A percentile compares a stretch with the other conserved stretches of the same genome.
phyloP scores from a whole-genome alignment of 1,139 yeast genomes.

The Yamadazyma oceani region DNA sequence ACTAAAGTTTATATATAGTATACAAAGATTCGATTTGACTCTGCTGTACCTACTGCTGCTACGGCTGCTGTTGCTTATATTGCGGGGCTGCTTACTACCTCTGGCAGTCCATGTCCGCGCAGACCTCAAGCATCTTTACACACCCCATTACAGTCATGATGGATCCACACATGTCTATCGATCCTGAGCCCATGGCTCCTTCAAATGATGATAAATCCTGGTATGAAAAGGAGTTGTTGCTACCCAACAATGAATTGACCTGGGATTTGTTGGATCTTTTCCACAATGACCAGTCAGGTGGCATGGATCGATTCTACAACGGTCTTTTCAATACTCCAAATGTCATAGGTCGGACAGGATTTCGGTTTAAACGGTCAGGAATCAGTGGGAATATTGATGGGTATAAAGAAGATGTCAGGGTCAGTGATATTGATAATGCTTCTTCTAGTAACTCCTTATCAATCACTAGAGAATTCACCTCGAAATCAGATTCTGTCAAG shows the following conservation, averaged over 20 bases:
- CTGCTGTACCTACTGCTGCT: too few species aligned
- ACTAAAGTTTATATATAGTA: background rate
- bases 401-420: constrained; percentile 59
- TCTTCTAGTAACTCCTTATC: constrained; percentile 70
- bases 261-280: constrained; percentile 63
- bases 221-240: constrained; percentile 30
- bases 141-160: too few species aligned
- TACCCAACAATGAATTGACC: constrained; percentile 50
- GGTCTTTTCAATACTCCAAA: constrained; percentile 52
- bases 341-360: constrained; percentile 53
- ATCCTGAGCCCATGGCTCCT: background rate
- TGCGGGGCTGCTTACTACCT: too few species aligned
- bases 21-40: background rate
- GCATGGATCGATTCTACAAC: constrained; percentile 33
- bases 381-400: constrained; percentile 66
- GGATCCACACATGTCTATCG: background rate
- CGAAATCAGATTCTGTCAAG: constrained; percentile 58
- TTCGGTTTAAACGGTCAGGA: constrained; percentile 70
- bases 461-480: constrained; percentile 64
- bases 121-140: too few species aligned
- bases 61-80: too few species aligned
- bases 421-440: constrained; percentile 54
- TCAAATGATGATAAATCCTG: constrained; percentile 5
- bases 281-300: constrained; percentile 42
- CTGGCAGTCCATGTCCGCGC: too few species aligned